Evolutionary conservation across 495 filamentous ascomycete genomes (phyloP).

Genomic region (Penicillium roqueforti): DNA sequence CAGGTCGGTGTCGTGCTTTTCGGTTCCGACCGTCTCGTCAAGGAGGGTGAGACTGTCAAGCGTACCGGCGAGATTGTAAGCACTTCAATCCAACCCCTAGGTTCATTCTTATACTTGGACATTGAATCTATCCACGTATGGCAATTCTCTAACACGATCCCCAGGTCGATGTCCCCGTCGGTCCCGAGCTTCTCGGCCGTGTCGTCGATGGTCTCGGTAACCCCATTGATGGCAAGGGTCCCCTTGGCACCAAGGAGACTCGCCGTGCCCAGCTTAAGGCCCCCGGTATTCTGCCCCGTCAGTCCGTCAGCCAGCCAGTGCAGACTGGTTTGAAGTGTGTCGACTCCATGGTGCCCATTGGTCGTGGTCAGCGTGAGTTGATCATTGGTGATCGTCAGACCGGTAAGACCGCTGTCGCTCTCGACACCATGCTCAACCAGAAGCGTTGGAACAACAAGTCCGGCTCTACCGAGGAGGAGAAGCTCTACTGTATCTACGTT

Average conservation of each 20-base stretch:
- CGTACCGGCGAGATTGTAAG: conserved; percentile 98
- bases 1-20: conserved; percentile 99
- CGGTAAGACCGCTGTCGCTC: conserved; percentile 98
- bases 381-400: conserved; percentile 99
- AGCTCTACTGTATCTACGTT: conserved; percentile 99
- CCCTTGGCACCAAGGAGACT: conserved; percentile 84
- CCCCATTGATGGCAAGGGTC: conserved; percentile 99
- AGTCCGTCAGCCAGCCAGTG: conserved; percentile 95
- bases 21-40: conserved; percentile 99
- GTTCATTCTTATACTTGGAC: conserved; percentile 15
- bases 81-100: conserved; percentile 16
- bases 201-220: conserved; percentile 97
- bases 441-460: conserved; percentile 93
- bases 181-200: conserved; percentile 88
- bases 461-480: conserved; percentile 88
- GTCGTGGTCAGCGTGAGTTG: conserved; percentile 99
- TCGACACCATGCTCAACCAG: conserved; percentile 98
- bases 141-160: conserved; percentile 23
- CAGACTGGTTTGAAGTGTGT: conserved; percentile 99
- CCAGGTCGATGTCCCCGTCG: conserved; percentile 96
- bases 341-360: conserved; percentile 99
- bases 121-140: background rate
- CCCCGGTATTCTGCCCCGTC: conserved; percentile 94
- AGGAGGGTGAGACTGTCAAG: conserved; percentile 99
- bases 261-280: conserved; percentile 98